These are phyloP conservation scores for Phytophthora boehmeriae DNA, from an alignment of 352 stramenopile genomes.

Conservation along the genomic window DNA sequence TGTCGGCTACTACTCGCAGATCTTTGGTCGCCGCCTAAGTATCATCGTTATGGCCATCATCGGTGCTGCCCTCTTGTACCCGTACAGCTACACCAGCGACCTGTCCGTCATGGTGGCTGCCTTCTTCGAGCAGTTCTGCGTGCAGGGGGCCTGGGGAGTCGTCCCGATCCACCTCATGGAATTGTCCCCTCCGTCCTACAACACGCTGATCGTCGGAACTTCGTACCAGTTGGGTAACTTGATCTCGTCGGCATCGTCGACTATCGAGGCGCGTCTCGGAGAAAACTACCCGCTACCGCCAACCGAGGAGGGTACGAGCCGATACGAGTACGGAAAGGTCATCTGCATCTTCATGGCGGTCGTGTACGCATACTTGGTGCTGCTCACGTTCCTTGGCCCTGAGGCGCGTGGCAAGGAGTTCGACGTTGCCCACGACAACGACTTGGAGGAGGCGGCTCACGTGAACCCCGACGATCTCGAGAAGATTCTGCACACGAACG, in stretches of 20 bases:
- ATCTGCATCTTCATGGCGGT: conserved; percentile 52
- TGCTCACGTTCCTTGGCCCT: conserved; percentile 43
- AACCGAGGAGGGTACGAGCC: conserved; percentile 23
- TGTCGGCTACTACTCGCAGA: conserved; percentile 57
- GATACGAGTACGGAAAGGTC: conserved; percentile 56
- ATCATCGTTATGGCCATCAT: conserved; percentile 39
- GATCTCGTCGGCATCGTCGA: conserved; percentile 54
- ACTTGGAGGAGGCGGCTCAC: conserved; percentile 36
- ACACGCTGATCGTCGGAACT: conserved; percentile 50
- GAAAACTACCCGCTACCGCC: conserved; percentile 49
- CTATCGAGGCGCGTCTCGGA: conserved; percentile 47
- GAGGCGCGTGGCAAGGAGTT: conserved; percentile 56
- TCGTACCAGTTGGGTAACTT: conserved; percentile 60
- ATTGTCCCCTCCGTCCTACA: conserved; percentile 51
- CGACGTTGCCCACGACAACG: conserved; percentile 38
- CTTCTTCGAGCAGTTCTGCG: conserved; percentile 56
- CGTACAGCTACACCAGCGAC: conserved; percentile 47
- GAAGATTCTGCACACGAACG: conserved; percentile 36
- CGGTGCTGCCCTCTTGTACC: conserved; percentile 47
- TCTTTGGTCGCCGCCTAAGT: conserved; percentile 46
- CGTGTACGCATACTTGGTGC: conserved; percentile 47
- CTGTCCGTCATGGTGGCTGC: conserved; percentile 35
- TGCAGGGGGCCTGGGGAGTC: conserved; percentile 56
- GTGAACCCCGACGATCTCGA: conserved; percentile 43
- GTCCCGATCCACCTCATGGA: conserved; percentile 66